phyloP scores from a whole-genome alignment of 768 basidiomycete species.

The Glaciozyma martinii region DNA sequence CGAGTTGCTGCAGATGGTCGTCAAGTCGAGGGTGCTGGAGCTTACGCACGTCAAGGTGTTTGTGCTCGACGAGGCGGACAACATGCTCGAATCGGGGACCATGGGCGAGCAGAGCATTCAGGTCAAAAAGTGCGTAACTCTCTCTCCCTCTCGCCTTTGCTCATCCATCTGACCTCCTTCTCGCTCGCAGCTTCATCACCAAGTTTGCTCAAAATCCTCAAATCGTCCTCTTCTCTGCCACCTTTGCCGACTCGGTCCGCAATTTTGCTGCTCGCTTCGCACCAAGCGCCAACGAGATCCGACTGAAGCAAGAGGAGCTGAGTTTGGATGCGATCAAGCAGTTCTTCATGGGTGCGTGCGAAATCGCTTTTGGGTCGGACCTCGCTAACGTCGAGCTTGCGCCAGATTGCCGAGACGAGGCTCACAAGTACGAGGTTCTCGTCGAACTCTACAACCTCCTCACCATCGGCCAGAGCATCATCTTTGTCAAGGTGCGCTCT shows the following conservation, averaged over 20 bases:
- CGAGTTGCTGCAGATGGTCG: constrained; percentile 25
- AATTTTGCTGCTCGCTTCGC: constrained; percentile 87
- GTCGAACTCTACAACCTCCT: constrained; percentile 79
- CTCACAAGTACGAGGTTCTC: constrained; percentile 91
- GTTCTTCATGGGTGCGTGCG: constrained; percentile 67
- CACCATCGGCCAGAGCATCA: constrained; percentile 96
- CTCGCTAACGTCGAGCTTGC: neutral
- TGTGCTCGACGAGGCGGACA: constrained; percentile 96
- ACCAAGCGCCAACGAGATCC: constrained; percentile 90
- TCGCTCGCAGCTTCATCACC: constrained; percentile 29
- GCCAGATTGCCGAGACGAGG: constrained; percentile 66
- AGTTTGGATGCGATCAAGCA: constrained; percentile 90
- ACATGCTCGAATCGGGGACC: constrained; percentile 84
- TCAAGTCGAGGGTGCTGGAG: constrained; percentile 47
- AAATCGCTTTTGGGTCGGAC: neutral
- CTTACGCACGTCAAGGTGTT: constrained; percentile 75
- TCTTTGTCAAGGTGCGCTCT: constrained; percentile 75
- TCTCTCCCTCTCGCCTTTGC: constrained; percentile 36
- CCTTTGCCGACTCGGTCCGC: constrained; percentile 89
- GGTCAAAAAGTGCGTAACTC: constrained; percentile 71
- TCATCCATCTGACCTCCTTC: neutral
- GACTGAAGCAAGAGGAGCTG: constrained; percentile 85
- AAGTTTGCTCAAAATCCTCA: constrained; percentile 44
- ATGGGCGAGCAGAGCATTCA: constrained; percentile 85
- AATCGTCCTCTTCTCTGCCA: constrained; percentile 94